phyloP scores from a whole-genome alignment of 305 asterid species.

The Solanum chacoense region DNA sequence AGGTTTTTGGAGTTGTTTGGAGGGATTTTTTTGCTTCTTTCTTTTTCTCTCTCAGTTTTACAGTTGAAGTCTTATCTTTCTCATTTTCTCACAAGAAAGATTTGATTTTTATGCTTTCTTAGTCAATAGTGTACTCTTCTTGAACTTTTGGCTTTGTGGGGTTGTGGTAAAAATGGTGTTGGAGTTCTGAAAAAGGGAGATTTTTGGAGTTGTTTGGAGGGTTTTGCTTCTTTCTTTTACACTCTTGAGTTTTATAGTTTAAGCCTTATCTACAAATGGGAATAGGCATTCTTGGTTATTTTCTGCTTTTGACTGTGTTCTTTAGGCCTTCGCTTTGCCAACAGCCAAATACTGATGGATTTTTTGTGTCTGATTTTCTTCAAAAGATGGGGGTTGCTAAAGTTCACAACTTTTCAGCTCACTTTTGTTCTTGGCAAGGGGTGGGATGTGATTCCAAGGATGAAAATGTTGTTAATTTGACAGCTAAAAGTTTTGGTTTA shows the following conservation, averaged over 20 bases:
- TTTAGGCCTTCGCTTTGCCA: slow-evolving; percentile 47
- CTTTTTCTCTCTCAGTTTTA: background rate
- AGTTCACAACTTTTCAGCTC: slow-evolving; percentile 35
- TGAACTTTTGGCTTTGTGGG: background rate
- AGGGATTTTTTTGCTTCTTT: slow-evolving; percentile 5
- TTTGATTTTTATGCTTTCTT: background rate
- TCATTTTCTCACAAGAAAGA: background rate
- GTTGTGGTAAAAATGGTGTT: background rate
- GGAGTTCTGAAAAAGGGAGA: background rate
- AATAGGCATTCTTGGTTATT: slow-evolving; percentile 26
- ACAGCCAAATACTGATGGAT: slow-evolving; percentile 75
- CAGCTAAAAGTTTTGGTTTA: slow-evolving; percentile 50
- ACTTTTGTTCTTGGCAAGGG: slow-evolving; percentile 68
- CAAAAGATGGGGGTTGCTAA: slow-evolving; percentile 47
- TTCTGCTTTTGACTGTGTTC: slow-evolving; percentile 40
- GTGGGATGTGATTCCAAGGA: slow-evolving; percentile 53
- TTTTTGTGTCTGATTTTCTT: slow-evolving; percentile 54
- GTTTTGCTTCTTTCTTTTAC: background rate
- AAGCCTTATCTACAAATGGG: slow-evolving; percentile 40
- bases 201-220: background rate
- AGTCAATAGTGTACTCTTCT: background rate
- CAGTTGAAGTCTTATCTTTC: background rate
- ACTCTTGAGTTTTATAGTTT: background rate
- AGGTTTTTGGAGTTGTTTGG: background rate
- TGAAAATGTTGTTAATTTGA: slow-evolving; percentile 44